Conservation (phyloP, 495 filamentous ascomycete genomes). For the Xylaria venustula region DNA sequence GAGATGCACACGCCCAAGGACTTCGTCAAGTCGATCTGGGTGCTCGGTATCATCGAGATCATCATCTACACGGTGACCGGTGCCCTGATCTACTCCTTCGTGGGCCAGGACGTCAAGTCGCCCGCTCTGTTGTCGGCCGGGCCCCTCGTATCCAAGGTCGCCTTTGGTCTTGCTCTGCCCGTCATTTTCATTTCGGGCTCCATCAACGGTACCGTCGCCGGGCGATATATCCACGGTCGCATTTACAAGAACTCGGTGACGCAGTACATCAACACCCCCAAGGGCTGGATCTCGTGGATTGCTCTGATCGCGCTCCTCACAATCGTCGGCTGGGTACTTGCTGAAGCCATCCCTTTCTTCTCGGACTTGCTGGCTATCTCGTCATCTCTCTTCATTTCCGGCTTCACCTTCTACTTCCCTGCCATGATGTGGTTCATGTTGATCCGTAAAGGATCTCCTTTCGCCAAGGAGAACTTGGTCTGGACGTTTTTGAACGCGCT, state of each 20-base stretch:
- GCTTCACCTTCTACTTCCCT: constrained; percentile 66
- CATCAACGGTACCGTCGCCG: constrained; percentile 58
- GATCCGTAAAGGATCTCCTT: constrained; percentile 55
- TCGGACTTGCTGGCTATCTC: constrained; percentile 61
- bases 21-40: constrained; percentile 64
- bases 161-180: constrained; percentile 77
- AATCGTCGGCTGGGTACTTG: constrained; percentile 68
- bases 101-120: constrained; percentile 63
- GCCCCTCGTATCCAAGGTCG: constrained; percentile 61
- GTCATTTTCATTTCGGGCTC: constrained; percentile 71
- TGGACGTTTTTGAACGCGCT: constrained; percentile 47
- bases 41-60: constrained; percentile 65
- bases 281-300: constrained; percentile 59
- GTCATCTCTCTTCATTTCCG: constrained; percentile 61
- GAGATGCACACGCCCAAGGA: constrained; percentile 71
- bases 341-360: constrained; percentile 71
- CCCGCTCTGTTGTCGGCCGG: constrained; percentile 69
- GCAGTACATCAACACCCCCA: constrained; percentile 60
- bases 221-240: constrained; percentile 66
- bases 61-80: constrained; percentile 66
- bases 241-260: constrained; percentile 55
- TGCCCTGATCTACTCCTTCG: constrained; percentile 70
- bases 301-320: constrained; percentile 58
- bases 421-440: constrained; percentile 65
- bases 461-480: constrained; percentile 42